Conservation (phyloP, 1,139 yeast species). For the Sugiyamaella castrensis region DNA sequence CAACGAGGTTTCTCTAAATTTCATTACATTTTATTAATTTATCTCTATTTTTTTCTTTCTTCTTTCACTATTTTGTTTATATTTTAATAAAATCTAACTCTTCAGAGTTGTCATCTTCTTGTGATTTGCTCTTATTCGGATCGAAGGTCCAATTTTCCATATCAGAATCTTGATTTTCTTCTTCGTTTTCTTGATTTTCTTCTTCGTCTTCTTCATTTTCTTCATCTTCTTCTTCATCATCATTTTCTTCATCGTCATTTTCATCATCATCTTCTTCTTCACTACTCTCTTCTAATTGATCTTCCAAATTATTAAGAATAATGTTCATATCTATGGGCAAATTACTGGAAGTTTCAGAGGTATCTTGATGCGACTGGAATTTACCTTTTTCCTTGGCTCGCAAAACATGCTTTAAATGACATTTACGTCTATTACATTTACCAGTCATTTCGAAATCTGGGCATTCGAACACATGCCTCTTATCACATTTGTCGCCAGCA, state of each 20-base stretch:
- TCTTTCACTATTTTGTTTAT: neutral
- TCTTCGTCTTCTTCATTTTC: constrained; percentile 8
- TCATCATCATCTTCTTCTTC: constrained; percentile 11
- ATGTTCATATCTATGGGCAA: constrained; percentile 26
- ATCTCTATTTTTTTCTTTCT: neutral
- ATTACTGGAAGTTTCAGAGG: constrained; percentile 30
- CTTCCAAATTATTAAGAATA: constrained; percentile 1
- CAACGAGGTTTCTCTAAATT: neutral
- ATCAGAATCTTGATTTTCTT: constrained; percentile 9
- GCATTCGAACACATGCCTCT: constrained; percentile 59
- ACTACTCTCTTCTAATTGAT: constrained; percentile 3
- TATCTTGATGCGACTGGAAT: constrained; percentile 35
- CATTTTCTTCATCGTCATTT: constrained; percentile 18
- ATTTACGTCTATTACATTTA: constrained; percentile 49
- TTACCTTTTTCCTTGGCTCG: constrained; percentile 32
- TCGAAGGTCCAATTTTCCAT: constrained; percentile 3
- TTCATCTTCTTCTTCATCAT: constrained; percentile 15
- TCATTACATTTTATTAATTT: neutral
- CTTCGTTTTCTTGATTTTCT: constrained; percentile 8
- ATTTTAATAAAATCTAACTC: constrained; percentile 4
- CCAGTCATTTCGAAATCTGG: constrained; percentile 69
- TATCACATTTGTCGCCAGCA: constrained; percentile 55
- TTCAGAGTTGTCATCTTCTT: neutral
- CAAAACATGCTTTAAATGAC: constrained; percentile 49
- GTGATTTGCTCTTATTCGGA: neutral